A percentile compares a stretch with the other conserved stretches of the same genome.
These are phyloP conservation scores for Triangularia setosa DNA, from an alignment of 2,329 filamentous ascomycete species.

Conservation along the genomic window DNA sequence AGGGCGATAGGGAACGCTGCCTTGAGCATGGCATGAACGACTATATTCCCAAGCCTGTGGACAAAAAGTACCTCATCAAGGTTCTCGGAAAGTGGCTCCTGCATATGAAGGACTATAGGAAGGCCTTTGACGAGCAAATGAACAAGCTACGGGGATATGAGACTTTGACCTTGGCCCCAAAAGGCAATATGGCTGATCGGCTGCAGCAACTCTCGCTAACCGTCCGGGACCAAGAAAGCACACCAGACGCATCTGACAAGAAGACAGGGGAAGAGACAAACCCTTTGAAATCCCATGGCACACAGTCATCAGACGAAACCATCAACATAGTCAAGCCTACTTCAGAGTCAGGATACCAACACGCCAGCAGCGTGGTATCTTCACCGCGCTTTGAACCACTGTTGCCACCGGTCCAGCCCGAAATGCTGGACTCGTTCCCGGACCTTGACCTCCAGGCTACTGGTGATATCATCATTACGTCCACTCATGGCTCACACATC, in stretches of 20 bases:
- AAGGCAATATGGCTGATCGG: background rate
- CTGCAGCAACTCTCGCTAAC: background rate
- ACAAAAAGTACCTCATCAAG: constrained; percentile 25
- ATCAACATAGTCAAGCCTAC: background rate
- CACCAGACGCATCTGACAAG: background rate
- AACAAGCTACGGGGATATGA: constrained; percentile 1
- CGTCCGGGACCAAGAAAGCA: background rate
- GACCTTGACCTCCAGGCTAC: background rate
- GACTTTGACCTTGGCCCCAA: background rate
- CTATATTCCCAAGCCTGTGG: constrained; percentile 42
- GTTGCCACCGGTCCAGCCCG: background rate
- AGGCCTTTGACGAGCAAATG: constrained; percentile 11
- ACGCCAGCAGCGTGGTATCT: background rate
- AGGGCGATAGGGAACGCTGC: constrained; percentile 51
- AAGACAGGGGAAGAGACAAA: background rate
- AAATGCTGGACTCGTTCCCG: background rate
- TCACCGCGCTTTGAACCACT: background rate
- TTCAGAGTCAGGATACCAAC: background rate
- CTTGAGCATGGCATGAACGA: constrained; percentile 53
- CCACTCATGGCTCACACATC: background rate
- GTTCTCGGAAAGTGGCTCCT: constrained; percentile 16
- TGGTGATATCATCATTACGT: background rate
- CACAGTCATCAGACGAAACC: background rate
- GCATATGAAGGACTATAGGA: constrained; percentile 15
- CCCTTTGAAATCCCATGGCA: background rate